Evolutionary conservation across 805 yeast genomes (phyloP).

Genomic region (Metschnikowia sp.): DNA sequence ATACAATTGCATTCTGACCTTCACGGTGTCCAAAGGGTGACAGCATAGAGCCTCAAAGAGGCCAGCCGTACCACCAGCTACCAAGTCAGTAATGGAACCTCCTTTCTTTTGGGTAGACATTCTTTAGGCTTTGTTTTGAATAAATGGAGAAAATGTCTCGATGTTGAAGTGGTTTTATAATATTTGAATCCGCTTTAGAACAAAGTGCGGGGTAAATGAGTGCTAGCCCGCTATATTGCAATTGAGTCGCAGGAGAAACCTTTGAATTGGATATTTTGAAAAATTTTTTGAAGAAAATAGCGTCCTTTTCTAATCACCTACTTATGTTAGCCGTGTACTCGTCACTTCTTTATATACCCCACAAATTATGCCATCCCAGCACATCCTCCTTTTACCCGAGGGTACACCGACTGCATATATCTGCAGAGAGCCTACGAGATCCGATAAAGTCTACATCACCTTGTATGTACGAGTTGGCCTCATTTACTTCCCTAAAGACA

Average conservation of each 20-base stretch:
- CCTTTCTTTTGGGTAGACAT: conserved; percentile 30
- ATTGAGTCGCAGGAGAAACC: no score
- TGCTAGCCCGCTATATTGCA: neutral
- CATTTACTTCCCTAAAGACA: no score
- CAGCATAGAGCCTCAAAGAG: conserved; percentile 95
- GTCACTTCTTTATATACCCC: conserved; percentile 12
- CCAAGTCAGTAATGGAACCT: conserved; percentile 55
- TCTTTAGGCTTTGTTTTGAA: neutral
- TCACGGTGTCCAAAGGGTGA: conserved; percentile 96
- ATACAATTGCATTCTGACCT: conserved; percentile 94
- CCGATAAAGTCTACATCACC: neutral
- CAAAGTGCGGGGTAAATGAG: neutral
- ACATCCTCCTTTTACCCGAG: conserved; percentile 18
- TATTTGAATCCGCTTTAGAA: neutral
- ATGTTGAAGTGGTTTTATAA: neutral
- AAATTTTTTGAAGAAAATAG: neutral
- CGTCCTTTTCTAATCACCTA: no score
- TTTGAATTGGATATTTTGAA: no score
- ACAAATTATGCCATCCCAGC: neutral
- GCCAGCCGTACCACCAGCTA: conserved; percentile 98
- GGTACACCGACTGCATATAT: neutral
- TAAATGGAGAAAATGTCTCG: no score
- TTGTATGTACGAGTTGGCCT: no score
- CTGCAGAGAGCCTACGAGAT: conserved; percentile 1
- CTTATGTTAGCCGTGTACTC: no score